Base-by-base conservation (phyloP, 2,329 filamentous ascomycete species). In the Lecanicillium sp. region DNA sequence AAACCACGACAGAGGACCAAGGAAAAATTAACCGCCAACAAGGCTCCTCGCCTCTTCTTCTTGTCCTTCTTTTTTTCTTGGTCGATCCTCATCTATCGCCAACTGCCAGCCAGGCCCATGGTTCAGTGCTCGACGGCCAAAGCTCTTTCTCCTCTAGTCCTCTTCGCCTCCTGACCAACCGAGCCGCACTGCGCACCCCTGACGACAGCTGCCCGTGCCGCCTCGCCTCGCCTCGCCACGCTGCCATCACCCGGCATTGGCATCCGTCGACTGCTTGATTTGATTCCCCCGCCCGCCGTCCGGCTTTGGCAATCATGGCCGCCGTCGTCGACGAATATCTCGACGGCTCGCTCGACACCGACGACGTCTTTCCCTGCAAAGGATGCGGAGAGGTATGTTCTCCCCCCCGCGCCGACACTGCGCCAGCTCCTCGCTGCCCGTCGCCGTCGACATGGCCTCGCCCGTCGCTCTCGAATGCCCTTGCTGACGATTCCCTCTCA, bases 321-420 rank as follows among this genome's bases (percentile, higher is more conserved):
- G 69, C 69, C 55, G 59, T 69, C 36, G 75, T 82, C 61, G 79
- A 80, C 56, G 79, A 81, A 49, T 84, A 81, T 58, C 66, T 81
- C 55, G 81, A 85, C 52, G 75, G 69, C 59, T 77, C 81, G 45
- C 75, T 87, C 73, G 88, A 94, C 52, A 77, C 78, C 54, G 89
- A 94, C 59, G 90, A 95, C 64, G 76, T 86, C 55, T 94, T 87
- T 62, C 87, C 87, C 52, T 95, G 90, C 74, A 95, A 94, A 73
- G 89, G 88, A 51, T 95, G 90, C 69, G 89, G 89, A 71, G 87
- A 94, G 77, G 88, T 94, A 75, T 60, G 75, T 45, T 19, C 17
- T 24, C n/a, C 27, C 40, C 19, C 26, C 17, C 23, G 38, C 24
- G 19, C 33, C 17, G 19, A 17, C 33, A 15, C n/a, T n/a, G 15